A percentile compares a stretch with the other conserved stretches of the same genome.
phyloP scores from a whole-genome alignment of 495 filamentous ascomycete species.

The Xylaria castorea region DNA sequence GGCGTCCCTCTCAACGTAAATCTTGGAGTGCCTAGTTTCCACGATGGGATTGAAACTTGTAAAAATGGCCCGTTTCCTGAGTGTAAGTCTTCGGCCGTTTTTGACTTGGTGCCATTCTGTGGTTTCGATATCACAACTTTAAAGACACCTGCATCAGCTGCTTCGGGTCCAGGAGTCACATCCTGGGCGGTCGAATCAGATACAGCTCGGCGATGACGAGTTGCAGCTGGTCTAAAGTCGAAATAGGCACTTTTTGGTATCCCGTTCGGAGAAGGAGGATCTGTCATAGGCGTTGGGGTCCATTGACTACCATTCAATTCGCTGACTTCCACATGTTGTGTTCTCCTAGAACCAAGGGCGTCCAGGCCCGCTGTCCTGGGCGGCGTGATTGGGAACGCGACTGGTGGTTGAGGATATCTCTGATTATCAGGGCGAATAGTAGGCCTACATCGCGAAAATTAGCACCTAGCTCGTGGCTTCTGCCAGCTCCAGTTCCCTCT shows the following conservation, averaged over 20 bases:
- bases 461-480: conserved; percentile 5
- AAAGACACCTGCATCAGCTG: conserved; percentile 67
- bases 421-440: conserved; percentile 63
- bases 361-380: conserved; percentile 63
- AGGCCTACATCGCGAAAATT: conserved; percentile 54
- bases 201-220: conserved; percentile 53
- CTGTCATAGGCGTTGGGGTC: conserved; percentile 44
- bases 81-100: conserved; percentile 66
- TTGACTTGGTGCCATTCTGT: conserved; percentile 62
- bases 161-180: conserved; percentile 55
- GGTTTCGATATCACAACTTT: conserved; percentile 86
- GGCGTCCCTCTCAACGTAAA: conserved; percentile 82
- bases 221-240: conserved; percentile 33
- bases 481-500: neutral
- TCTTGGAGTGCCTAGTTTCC: conserved; percentile 80
- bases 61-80: conserved; percentile 61
- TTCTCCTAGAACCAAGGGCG: conserved; percentile 45
- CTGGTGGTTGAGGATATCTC: conserved; percentile 64
- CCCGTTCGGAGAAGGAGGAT: conserved; percentile 41
- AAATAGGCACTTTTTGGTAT: conserved; percentile 41
- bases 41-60: conserved; percentile 84
- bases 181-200: conserved; percentile 58
- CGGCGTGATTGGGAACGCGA: conserved; percentile 65
- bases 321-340: conserved; percentile 49
- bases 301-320: conserved; percentile 47